Base-by-base conservation (phyloP, 192 early-diverging fungal genomes). In the Gamsiella multidivaricata region DNA sequence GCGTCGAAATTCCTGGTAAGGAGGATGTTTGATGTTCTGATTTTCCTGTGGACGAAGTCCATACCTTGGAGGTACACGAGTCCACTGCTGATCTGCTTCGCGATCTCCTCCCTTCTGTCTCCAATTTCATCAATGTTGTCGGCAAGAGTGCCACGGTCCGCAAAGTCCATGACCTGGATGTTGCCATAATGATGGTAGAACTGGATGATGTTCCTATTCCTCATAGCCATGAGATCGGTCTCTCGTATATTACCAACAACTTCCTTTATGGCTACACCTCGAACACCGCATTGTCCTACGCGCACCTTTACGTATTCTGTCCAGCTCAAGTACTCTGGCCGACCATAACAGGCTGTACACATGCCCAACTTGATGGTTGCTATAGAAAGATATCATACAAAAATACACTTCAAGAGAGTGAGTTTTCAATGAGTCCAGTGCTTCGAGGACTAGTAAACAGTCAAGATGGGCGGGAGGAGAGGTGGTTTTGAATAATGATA, bases 221-320 rank as follows among this genome's bases (percentile, higher is more conserved):
- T 54, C n/a, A 54, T 33, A 7, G 53, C 32, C 53, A 54, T 54
- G 32, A 54, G 31, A 32, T 54, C 53, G 31, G 32, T 36, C 10
- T 54, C 53, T 34, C 18, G 14, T 39, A 12, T 39, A 8, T n/a
- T 54, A n/a, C 9, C 4, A 18, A n/a, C 18, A n/a, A 54, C 53
- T 31, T 34, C 32, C 53, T 54, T 54, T 54, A 54, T n/a, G 53
- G 32, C 53, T 34, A 54, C 53, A n/a, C n/a, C 32, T 5, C 31
- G 53, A 34, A 33, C n/a, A n/a, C 53, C 53, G 6, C 53, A 54
- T 2, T 7, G 9, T 22, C 53, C 53, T n/a, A 7, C 1, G 32
- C 53, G 53, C n/a, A 54, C 53, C 9, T 20, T 54, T 36, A 31
- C 53, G 15, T 31, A 31, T n/a, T 54, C 53, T 33, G 53, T 54